Evolutionary conservation across 2,329 filamentous ascomycete genomes (phyloP), one percentile per base, ranked within the genome.

Genomic region (Claviceps sp.): DNA sequence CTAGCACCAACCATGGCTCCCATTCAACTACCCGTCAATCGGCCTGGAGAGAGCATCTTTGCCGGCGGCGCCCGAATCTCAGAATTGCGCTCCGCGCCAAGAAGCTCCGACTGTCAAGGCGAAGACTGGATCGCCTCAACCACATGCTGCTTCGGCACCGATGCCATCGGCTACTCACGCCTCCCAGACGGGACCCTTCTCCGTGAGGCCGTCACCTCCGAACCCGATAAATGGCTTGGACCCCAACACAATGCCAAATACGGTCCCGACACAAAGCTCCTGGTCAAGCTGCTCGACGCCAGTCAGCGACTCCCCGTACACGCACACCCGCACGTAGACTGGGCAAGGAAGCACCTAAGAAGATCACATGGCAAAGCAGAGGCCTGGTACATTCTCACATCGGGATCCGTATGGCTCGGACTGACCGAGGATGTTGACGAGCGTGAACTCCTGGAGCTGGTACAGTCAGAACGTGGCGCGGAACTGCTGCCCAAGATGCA

Each of bases 211-310:
- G 16, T 60, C 4, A 22, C 48, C 1, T 47, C 50, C 5, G 53
- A 57, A 2, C 56, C 56, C 0, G 54, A 57, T 5, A 46, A 46
- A 4, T 60, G 58, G 58, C 55, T 58, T 1, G 58, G 58, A 7
- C n/a, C 45, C 2, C 43, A 53, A 0, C 57, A 60, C 47, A 45
- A 56, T 1, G 51, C 50, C 7, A 53, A 53, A 11, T 54, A 53
- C 29, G 57, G 57, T 14, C 26, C 38, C 26, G 55, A 60, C 43
- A 57, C 54, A 3, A 57, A 59, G 45, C 47, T 59, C 3, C 51
- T 58, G 5, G 53, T 59, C 36, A 59, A 59, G 55, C 49, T 59
- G 20, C 55, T 60, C n/a, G 58, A 60, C 34, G 52, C 57, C 8
- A 56, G 54, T 1, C 57, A 59, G 45, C 50, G 57, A 1, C 55